phyloP scores from a whole-genome alignment of 768 basidiomycete species.

The Dentipellis sp. region DNA sequence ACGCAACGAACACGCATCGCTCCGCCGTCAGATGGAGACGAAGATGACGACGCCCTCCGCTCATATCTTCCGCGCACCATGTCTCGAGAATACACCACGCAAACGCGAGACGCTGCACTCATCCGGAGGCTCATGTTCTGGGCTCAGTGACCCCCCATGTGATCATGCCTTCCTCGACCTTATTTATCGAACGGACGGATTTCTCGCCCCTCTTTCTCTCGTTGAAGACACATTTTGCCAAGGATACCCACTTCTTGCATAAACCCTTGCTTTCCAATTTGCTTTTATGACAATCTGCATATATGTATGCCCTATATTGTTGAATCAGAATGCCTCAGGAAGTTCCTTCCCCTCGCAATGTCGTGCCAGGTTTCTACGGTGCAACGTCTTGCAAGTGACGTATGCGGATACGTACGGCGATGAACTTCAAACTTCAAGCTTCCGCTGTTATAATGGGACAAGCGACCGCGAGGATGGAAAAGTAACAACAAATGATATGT shows the following conservation, averaged over 20 bases:
- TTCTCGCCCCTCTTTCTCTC: not conserved
- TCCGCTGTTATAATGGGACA: too few species aligned
- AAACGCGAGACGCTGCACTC: slow-evolving; percentile 18
- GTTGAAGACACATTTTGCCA: not conserved
- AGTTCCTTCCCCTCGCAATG: too few species aligned
- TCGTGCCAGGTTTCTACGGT: too few species aligned
- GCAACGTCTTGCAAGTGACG: too few species aligned
- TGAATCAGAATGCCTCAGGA: too few species aligned
- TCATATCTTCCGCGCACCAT: slow-evolving; percentile 12
- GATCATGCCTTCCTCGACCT: too few species aligned
- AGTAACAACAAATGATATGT: too few species aligned
- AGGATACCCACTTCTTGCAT: slow-evolving; percentile 3
- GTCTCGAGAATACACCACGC: slow-evolving; percentile 16
- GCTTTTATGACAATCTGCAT: slow-evolving; percentile 1
- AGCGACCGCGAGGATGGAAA: too few species aligned
- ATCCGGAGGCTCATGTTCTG: slow-evolving; percentile 23
- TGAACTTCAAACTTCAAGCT: too few species aligned
- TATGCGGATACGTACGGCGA: too few species aligned
- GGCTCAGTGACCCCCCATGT: not conserved
- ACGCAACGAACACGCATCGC: slow-evolving; percentile 60
- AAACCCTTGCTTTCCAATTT: not conserved
- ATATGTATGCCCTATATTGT: not conserved
- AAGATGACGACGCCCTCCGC: slow-evolving; percentile 24
- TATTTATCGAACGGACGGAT: not conserved
- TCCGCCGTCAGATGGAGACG: slow-evolving; percentile 33